A percentile compares a stretch with the other conserved stretches of the same genome.
These are phyloP conservation scores for Leucocoprinus leucothites DNA, from an alignment of 768 basidiomycete genomes.

Conservation along the genomic window DNA sequence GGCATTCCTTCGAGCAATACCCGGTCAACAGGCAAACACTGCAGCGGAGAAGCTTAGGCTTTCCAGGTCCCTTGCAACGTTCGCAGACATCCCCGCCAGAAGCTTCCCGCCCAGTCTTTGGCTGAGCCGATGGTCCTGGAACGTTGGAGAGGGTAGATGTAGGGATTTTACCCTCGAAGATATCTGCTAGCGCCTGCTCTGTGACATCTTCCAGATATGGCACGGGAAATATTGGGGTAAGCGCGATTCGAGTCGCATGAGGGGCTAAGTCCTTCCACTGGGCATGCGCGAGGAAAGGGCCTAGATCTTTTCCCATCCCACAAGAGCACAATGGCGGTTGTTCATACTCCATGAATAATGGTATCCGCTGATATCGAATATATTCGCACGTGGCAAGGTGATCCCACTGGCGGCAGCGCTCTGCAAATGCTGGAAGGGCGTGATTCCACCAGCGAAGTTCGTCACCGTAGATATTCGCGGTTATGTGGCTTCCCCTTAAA, in stretches of 20 bases:
- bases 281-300: slow-evolving; percentile 26
- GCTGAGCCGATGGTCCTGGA: not conserved
- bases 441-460: slow-evolving; percentile 47
- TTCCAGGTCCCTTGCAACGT: slow-evolving; percentile 16
- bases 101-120: not conserved
- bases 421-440: slow-evolving; percentile 46
- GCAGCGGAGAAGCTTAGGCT: slow-evolving; percentile 29
- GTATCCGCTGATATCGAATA: slow-evolving; percentile 25
- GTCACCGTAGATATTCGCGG: slow-evolving; percentile 19
- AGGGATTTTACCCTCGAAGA: not conserved
- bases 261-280: slow-evolving; percentile 39
- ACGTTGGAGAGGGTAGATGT: not conserved
- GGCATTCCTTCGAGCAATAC: slow-evolving; percentile 45
- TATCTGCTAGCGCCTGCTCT: not conserved
- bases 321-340: slow-evolving; percentile 49
- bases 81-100: slow-evolving; percentile 9
- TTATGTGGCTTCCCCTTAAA: slow-evolving; percentile 12
- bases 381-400: slow-evolving; percentile 51
- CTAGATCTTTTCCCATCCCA: slow-evolving; percentile 46
- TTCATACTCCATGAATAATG: slow-evolving; percentile 33
- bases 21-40: slow-evolving; percentile 32
- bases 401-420: slow-evolving; percentile 52
- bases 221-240: slow-evolving; percentile 52
- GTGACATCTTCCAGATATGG: slow-evolving; percentile 39
- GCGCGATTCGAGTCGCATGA: slow-evolving; percentile 45